Percentiles rank a stretch among this genome's conserved stretches.
Conservation (phyloP, 768 basidiomycete species). For the Lactifluus pinguis region DNA sequence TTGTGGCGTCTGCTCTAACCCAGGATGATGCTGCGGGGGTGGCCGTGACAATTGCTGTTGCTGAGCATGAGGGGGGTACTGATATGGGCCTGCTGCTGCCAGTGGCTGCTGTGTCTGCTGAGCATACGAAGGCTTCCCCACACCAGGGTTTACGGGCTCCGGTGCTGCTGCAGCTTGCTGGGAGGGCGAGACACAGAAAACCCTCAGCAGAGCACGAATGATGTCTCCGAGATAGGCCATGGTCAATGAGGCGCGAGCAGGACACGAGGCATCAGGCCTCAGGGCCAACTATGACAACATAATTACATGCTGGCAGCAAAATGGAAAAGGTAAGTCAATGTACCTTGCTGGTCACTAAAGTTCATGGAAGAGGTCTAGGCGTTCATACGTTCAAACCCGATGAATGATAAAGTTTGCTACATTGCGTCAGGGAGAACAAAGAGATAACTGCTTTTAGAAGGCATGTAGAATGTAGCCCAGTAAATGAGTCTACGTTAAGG, state of each 20-base stretch:
- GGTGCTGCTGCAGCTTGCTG: not conserved
- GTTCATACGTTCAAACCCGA: not conserved
- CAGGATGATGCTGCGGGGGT: slow-evolving; percentile 14
- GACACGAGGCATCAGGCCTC: not conserved
- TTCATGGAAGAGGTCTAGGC: not conserved
- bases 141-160: not conserved
- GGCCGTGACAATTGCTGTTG: too few relatives aligned
- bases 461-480: not conserved
- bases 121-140: not conserved
- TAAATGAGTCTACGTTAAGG: not conserved
- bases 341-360: not conserved
- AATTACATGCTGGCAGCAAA: not conserved
- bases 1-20: slow-evolving; percentile 6
- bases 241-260: not conserved
- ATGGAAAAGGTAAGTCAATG: not conserved
- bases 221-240: slow-evolving; percentile 6
- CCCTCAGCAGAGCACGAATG: not conserved
- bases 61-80: too few relatives aligned
- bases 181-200: not conserved
- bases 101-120: slow-evolving; percentile 13
- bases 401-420: not conserved
- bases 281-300: not conserved
- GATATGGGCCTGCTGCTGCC: too few relatives aligned
- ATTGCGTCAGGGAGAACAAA: not conserved
- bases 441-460: too few relatives aligned